Percentiles rank a stretch among this genome's conserved stretches.
These are phyloP conservation scores for Debaryomycetaceae sp. DNA, from an alignment of 1,139 yeast species.

Conservation along the genomic window DNA sequence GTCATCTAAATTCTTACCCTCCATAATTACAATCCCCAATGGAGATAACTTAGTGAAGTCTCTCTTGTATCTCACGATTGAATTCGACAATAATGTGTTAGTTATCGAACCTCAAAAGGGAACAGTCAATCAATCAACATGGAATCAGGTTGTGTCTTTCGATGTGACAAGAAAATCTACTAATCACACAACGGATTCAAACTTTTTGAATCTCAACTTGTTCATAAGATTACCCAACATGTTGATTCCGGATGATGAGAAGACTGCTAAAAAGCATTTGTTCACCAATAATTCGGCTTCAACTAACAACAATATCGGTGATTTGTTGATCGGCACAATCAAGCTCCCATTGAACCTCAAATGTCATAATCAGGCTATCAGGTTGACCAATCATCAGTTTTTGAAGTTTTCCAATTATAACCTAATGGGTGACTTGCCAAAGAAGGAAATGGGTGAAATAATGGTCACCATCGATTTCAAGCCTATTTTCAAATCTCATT, in stretches of 20 bases:
- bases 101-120: constrained; percentile 81
- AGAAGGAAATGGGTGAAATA: constrained; percentile 46
- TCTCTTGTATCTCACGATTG: constrained; percentile 65
- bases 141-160: constrained; percentile 87
- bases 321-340: constrained; percentile 41
- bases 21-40: constrained; percentile 61
- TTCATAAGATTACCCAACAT: constrained; percentile 74
- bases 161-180: constrained; percentile 72
- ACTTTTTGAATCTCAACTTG: constrained; percentile 62
- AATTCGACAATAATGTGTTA: constrained; percentile 78
- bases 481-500: constrained; percentile 61
- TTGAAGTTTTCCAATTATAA: constrained; percentile 41
- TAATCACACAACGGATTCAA: constrained; percentile 25
- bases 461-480: constrained; percentile 76
- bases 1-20: constrained; percentile 55
- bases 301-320: constrained; percentile 27
- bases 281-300: constrained; percentile 21
- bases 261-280: constrained; percentile 24
- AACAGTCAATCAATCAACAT: constrained; percentile 49
- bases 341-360: constrained; percentile 42
- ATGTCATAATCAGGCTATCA: constrained; percentile 33
- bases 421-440: constrained; percentile 10
- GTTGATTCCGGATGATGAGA: constrained; percentile 48
- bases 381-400: constrained; percentile 46
- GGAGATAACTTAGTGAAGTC: constrained; percentile 49